Conservation (phyloP, 1,284 basidiomycete species). For the Cryptococcus amylolentus region DNA sequence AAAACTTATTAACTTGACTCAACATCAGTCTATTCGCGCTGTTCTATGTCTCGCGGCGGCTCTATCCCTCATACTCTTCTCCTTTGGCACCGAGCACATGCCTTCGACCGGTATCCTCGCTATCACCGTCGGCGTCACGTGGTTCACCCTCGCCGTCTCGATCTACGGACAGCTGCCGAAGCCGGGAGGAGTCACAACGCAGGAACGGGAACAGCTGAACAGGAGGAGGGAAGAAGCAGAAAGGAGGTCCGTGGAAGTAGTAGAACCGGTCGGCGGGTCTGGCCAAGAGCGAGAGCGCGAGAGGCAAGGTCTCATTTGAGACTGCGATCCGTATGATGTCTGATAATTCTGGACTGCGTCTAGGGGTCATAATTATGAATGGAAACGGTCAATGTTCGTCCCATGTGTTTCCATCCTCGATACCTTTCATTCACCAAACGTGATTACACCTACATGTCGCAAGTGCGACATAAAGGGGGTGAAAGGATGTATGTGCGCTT, state of each 20-base stretch:
- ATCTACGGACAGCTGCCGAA: conserved; percentile 21
- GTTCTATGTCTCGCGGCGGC: conserved; percentile 14
- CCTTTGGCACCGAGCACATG: conserved; percentile 15
- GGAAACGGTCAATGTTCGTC: no score
- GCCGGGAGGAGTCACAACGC: neutral
- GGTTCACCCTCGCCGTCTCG: conserved; percentile 21
- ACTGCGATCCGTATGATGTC: neutral
- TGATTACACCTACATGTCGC: no score
- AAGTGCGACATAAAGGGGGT: no score
- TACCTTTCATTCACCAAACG: no score
- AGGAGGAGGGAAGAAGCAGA: neutral
- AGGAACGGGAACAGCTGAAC: neutral
- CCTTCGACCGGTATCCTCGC: conserved; percentile 18
- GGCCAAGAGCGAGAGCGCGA: neutral
- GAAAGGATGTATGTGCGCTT: no score
- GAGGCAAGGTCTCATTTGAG: neutral
- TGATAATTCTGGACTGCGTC: neutral
- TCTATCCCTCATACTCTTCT: conserved; percentile 28
- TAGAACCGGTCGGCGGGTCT: neutral
- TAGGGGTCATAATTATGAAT: conserved; percentile 1
- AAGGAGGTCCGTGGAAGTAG: neutral
- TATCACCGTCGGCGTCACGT: conserved; percentile 24
- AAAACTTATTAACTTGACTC: no score
- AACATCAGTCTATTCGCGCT: conserved; percentile 19
- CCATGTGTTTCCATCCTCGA: no score